These are phyloP conservation scores for Jasminum sambac DNA, from an alignment of 257 asterid species.

Conservation along the genomic window DNA sequence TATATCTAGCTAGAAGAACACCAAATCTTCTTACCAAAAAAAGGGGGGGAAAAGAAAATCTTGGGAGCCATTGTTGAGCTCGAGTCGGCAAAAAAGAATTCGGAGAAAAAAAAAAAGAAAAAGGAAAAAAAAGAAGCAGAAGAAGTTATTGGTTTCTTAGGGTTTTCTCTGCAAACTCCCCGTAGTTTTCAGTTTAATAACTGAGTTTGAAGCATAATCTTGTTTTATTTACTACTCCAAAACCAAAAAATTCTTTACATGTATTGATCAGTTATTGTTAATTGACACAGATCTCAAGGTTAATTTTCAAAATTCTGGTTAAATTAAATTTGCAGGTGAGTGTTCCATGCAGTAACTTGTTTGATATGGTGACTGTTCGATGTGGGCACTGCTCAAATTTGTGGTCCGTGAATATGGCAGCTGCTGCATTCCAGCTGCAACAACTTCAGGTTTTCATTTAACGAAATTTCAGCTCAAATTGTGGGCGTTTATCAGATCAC, in stretches of 20 bases:
- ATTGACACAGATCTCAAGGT: neutral
- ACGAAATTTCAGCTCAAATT: conserved; percentile 44
- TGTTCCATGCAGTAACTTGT: conserved; percentile 83
- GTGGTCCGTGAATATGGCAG: conserved; percentile 89
- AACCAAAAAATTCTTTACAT: neutral
- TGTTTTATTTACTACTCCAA: neutral
- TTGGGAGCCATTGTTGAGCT: neutral
- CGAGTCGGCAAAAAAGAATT: neutral
- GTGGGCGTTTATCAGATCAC: conserved; percentile 44
- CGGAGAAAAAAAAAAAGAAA: neutral
- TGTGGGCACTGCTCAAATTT: conserved; percentile 88
- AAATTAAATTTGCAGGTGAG: conserved; percentile 55
- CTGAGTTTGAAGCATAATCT: neutral
- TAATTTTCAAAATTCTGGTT: conserved; percentile 1
- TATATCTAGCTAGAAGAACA: neutral
- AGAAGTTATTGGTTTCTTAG: too few relatives aligned
- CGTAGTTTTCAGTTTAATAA: neutral
- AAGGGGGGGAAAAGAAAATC: neutral
- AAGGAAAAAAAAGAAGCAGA: too few relatives aligned
- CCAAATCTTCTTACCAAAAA: neutral
- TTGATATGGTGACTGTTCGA: conserved; percentile 84
- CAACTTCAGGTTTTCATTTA: conserved; percentile 45
- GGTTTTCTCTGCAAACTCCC: neutral
- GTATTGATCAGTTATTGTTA: neutral
- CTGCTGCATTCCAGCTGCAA: conserved; percentile 72